Conservation (phyloP, 2,329 filamentous ascomycete genomes). For the Apiospora phragmitis region DNA sequence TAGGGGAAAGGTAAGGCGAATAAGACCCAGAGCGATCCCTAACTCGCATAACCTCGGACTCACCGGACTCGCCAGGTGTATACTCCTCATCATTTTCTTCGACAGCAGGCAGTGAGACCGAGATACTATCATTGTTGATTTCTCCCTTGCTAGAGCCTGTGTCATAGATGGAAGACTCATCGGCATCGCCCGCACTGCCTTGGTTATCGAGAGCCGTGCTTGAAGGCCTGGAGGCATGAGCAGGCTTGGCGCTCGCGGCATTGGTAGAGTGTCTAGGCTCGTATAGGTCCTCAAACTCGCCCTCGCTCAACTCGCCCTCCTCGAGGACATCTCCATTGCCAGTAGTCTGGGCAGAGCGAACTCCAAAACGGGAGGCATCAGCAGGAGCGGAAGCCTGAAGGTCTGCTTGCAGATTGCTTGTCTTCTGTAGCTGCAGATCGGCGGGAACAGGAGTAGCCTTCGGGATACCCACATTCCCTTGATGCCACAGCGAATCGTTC, state of each 20-base stretch:
- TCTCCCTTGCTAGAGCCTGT: constrained; percentile 26
- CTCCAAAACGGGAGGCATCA: background rate
- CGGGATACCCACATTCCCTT: background rate
- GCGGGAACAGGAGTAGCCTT: background rate
- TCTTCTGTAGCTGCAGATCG: background rate
- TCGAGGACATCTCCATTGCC: constrained; percentile 42
- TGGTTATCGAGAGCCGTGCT: constrained; percentile 21
- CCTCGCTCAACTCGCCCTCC: constrained; percentile 78
- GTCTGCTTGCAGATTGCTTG: background rate
- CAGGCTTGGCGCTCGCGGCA: background rate
- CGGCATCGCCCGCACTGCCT: constrained; percentile 29
- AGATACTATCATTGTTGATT: constrained; percentile 21
- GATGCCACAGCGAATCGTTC: constrained; percentile 1
- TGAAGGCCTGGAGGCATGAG: constrained; percentile 14
- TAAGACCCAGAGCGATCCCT: constrained; percentile 54
- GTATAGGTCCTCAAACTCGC: constrained; percentile 60
- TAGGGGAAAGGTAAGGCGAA: constrained; percentile 52
- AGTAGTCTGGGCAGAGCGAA: background rate
- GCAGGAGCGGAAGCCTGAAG: background rate
- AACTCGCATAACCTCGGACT: constrained; percentile 26
- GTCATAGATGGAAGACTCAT: constrained; percentile 35
- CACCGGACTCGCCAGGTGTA: constrained; percentile 26
- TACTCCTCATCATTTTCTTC: constrained; percentile 26
- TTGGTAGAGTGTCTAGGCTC: constrained; percentile 37
- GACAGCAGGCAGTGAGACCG: constrained; percentile 20